A percentile compares a stretch with the other conserved stretches of the same genome.
phyloP scores from a whole-genome alignment of 2,329 filamentous ascomycete genomes.

The Amylocarpus encephaloides region DNA sequence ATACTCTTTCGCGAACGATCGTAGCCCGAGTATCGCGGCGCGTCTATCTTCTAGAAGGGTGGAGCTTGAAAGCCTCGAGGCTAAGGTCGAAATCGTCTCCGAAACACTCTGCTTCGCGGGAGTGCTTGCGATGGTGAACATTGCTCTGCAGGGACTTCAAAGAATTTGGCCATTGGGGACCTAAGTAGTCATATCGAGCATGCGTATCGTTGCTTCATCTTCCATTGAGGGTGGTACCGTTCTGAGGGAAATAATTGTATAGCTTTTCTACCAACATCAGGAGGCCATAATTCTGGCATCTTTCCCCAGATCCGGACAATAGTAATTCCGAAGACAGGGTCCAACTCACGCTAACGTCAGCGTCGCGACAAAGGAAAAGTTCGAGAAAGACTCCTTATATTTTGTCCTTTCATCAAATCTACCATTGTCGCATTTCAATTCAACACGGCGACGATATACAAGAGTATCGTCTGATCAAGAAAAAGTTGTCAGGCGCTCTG shows the following conservation, averaged over 20 bases:
- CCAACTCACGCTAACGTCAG: background rate
- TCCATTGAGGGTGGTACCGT: background rate
- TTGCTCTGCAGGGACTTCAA: slow-evolving; percentile 30
- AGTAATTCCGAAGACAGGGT: background rate
- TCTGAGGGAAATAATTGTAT: background rate
- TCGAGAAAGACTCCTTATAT: background rate
- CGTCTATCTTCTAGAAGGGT: slow-evolving; percentile 91
- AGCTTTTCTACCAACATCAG: background rate
- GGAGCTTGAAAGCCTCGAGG: slow-evolving; percentile 78
- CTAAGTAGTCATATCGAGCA: slow-evolving; percentile 3
- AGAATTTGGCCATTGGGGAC: slow-evolving; percentile 16
- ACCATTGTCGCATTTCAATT: background rate
- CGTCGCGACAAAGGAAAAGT: background rate
- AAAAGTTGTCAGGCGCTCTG: too few relatives aligned
- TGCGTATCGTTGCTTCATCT: background rate
- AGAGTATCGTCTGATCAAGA: too few relatives aligned
- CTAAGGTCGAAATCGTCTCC: slow-evolving; percentile 87
- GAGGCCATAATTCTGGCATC: slow-evolving; percentile 1
- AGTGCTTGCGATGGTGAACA: slow-evolving; percentile 63
- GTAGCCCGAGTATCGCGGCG: slow-evolving; percentile 83
- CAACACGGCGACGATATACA: too few relatives aligned
- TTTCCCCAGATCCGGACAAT: slow-evolving; percentile 1
- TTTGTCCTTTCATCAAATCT: too few relatives aligned
- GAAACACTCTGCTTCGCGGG: slow-evolving; percentile 94
- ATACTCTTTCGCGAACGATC: slow-evolving; percentile 94